Evolutionary conservation across 306 rosid genomes (phyloP), one percentile per base, ranked within the genome.

Genomic region (Vigna angularis): DNA sequence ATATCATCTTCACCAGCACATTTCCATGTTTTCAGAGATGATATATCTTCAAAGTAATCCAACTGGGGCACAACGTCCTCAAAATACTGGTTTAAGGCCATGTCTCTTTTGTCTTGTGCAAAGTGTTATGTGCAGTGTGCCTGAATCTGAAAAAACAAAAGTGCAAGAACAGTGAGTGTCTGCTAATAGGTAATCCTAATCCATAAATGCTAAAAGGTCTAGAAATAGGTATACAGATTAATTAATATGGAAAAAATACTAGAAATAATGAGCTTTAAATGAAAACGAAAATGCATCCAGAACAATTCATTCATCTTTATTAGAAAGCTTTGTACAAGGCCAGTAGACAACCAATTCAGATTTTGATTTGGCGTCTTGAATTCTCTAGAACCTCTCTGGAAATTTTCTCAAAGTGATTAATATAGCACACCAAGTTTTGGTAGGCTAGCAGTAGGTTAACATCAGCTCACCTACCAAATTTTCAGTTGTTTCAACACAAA

Each of bases 11-110:
- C 83, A 28, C 88, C 45, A 9, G 67, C 65, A 50, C 88, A 52
- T 26, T 80, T 83, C 90, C 89, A 90, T 45, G 77, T 85, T 9
- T 66, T 81, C 3, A 45, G 72, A 42, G 86, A 61, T 14, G 91
- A 73, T 34, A 79, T 82, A 42, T 87, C 91, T 81, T 83, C 85
- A 6, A 47, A 63, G 38, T 88, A 68, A 34, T 65, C 75, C 38
- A 66, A 63, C 68, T 49, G 91, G 36, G 61, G 52, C 57, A 75
- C 26, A 57, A 78, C 76, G 49, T 79, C 91, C 62, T 85, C 88
- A 65, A 80, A 76, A 85, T 82, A 81, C 66, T 83, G 89, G 74
- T 80, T 87, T 7, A 84, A 74, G 45, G 85, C 87, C 93, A 90
- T 89, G 64, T 62, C 62, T 59, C 32, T 65, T 69, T 47, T 13